A percentile compares a stretch with the other conserved stretches of the same genome.
These are phyloP conservation scores for Suillus paluster DNA, from an alignment of 768 basidiomycete species.

Conservation along the genomic window DNA sequence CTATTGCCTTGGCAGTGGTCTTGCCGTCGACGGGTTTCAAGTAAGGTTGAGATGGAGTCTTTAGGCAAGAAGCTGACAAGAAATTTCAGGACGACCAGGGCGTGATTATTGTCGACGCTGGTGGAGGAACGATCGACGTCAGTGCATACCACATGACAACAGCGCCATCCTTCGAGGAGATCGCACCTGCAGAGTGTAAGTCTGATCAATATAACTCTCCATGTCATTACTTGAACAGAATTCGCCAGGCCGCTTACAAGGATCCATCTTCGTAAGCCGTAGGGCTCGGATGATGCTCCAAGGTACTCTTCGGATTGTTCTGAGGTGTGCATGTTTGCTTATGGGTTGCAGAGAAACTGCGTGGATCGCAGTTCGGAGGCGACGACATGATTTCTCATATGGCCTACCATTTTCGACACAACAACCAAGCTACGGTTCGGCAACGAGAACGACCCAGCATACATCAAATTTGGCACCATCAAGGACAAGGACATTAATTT, in stretches of 20 bases:
- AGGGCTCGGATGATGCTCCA: slow-evolving; percentile 45
- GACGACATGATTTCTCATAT: slow-evolving; percentile 48
- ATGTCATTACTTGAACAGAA: slow-evolving; percentile 6
- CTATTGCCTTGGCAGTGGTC: slow-evolving; percentile 46
- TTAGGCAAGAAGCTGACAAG: slow-evolving; percentile 1
- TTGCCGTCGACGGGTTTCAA: slow-evolving; percentile 33
- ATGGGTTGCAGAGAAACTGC: slow-evolving; percentile 41
- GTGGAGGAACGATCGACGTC: slow-evolving; percentile 65
- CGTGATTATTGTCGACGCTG: slow-evolving; percentile 62
- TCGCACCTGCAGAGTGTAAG: slow-evolving; percentile 50
- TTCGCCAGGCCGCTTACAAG: slow-evolving; percentile 50
- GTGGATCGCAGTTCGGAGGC: slow-evolving; percentile 43
- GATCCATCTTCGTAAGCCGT: slow-evolving; percentile 54
- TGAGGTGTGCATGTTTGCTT: background rate
- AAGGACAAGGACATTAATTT: slow-evolving; percentile 44
- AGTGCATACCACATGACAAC: slow-evolving; percentile 53
- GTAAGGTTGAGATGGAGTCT: slow-evolving; percentile 14
- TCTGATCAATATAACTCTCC: background rate
- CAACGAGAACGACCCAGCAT: slow-evolving; percentile 43
- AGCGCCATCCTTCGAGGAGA: slow-evolving; percentile 48
- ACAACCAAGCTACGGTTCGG: slow-evolving; percentile 51
- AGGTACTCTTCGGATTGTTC: slow-evolving; percentile 29
- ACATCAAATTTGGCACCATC: slow-evolving; percentile 51
- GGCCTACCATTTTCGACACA: slow-evolving; percentile 47
- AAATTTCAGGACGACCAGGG: slow-evolving; percentile 45